phyloP scores from a whole-genome alignment of 306 rosid genomes.

The Begonia masoniana region DNA sequence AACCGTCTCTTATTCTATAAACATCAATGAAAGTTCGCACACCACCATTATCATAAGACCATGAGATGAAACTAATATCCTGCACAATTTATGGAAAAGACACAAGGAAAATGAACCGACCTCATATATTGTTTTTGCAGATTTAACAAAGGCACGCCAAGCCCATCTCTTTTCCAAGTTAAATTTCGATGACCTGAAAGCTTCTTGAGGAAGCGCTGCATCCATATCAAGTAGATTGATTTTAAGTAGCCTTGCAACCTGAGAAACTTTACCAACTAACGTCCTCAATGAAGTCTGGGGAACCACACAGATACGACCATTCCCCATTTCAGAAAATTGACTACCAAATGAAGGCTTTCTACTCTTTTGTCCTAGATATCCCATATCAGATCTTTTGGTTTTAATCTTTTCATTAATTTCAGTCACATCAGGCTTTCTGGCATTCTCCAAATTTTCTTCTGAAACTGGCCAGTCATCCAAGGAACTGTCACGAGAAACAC shows the following conservation, averaged over 20 bases:
- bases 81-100: conserved; percentile 1
- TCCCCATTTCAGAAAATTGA: conserved; percentile 37
- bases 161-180: conserved; percentile 66
- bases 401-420: conserved; percentile 22
- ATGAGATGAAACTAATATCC: not conserved
- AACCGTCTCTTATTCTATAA: no score
- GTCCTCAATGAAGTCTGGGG: conserved; percentile 78
- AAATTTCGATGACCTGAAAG: conserved; percentile 65
- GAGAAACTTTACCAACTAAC: conserved; percentile 61
- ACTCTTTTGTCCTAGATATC: conserved; percentile 29
- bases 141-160: conserved; percentile 86
- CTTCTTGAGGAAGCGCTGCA: conserved; percentile 69
- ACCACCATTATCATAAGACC: no score
- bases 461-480: conserved; percentile 27
- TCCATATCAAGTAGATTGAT: conserved; percentile 84
- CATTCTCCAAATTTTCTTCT: conserved; percentile 26
- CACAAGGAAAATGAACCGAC: conserved; percentile 26
- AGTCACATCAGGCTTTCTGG: conserved; percentile 24
- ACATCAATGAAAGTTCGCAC: no score
- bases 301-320: conserved; percentile 55
- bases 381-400: conserved; percentile 22
- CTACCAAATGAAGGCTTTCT: conserved; percentile 19
- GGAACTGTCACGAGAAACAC: conserved; percentile 19
- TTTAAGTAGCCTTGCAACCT: conserved; percentile 62
- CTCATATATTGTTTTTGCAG: conserved; percentile 76